Evolutionary conservation across 345 rosid genomes (phyloP).

Genomic region (Pugionium dolabratum): DNA sequence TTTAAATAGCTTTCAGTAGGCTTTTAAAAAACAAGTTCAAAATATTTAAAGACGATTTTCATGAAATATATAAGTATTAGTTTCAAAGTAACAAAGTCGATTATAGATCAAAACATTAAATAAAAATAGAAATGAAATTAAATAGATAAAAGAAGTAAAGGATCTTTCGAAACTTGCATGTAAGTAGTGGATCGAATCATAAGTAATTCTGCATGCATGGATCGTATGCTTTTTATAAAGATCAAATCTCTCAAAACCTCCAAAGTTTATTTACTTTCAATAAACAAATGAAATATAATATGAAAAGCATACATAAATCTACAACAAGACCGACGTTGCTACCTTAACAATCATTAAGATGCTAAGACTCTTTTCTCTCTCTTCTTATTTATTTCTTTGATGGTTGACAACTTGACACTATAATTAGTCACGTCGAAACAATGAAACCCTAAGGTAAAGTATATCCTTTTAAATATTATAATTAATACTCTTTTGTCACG

Average conservation of each 20-base stretch:
- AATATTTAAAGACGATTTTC: background rate
- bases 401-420: conserved; percentile 40
- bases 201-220: conserved; percentile 39
- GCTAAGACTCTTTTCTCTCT: conserved; percentile 18
- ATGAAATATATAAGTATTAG: conserved; percentile 1
- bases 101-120: conserved; percentile 3
- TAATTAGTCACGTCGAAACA: conserved; percentile 38
- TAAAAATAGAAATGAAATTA: background rate
- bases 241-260: conserved; percentile 28
- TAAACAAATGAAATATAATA: conserved; percentile 10
- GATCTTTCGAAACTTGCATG: conserved; percentile 37
- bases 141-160: background rate
- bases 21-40: background rate
- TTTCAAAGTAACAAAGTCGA: conserved; percentile 5
- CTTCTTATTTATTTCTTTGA: conserved; percentile 27
- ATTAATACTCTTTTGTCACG: conserved; percentile 19
- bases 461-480: background rate
- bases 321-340: conserved; percentile 18
- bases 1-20: background rate
- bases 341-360: conserved; percentile 28
- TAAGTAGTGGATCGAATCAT: conserved; percentile 37
- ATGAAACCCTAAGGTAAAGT: conserved; percentile 28
- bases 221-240: conserved; percentile 32
- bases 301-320: conserved; percentile 36
- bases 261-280: conserved; percentile 29